Evolutionary conservation across 306 rosid species (phyloP).

Genomic region (Ormosia emarginata): DNA sequence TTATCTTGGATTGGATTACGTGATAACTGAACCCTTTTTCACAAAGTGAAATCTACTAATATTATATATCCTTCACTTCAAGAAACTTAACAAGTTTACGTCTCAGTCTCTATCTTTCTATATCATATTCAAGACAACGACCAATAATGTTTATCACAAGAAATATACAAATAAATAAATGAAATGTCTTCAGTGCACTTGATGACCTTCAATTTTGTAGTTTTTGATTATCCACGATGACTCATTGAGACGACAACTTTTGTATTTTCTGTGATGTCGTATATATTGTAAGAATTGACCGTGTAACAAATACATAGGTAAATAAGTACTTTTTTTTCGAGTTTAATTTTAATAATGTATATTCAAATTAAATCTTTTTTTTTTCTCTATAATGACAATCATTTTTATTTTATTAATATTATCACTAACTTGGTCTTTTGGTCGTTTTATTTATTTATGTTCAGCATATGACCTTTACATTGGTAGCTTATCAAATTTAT

Average conservation of each 20-base stretch:
- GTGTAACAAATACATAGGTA: background rate
- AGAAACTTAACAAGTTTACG: background rate
- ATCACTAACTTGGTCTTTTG: background rate
- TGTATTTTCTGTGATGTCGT: conserved; percentile 19
- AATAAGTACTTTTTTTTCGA: too few species aligned
- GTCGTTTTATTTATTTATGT: background rate
- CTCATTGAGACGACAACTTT: conserved; percentile 19
- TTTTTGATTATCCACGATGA: background rate
- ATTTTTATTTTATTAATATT: background rate
- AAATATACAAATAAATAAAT: background rate
- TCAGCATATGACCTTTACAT: background rate
- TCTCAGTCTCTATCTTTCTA: background rate
- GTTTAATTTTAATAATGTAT: too few species aligned
- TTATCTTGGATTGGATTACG: background rate
- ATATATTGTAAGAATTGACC: background rate
- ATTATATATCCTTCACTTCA: background rate
- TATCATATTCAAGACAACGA: conserved; percentile 9
- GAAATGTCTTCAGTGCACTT: background rate
- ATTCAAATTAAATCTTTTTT: too few species aligned
- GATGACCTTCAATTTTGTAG: background rate
- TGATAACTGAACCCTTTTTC: background rate
- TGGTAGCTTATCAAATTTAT: background rate
- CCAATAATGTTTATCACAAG: conserved; percentile 7
- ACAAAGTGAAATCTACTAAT: background rate
- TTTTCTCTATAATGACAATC: background rate